Evolutionary conservation across 306 rosid genomes (phyloP).

Genomic region (Pachyrhizus erosus): DNA sequence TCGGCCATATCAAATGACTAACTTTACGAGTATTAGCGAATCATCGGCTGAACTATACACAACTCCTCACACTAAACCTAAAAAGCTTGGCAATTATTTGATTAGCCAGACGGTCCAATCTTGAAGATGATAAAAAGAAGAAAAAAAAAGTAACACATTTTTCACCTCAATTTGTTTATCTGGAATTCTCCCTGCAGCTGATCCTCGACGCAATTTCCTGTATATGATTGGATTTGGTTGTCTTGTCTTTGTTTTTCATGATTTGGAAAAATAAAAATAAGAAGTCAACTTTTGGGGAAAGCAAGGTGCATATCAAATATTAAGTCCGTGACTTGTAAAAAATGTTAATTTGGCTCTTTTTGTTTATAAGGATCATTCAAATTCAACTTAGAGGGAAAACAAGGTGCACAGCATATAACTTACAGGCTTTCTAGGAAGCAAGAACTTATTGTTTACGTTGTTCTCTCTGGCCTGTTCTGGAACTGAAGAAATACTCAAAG

Average conservation of each 20-base stretch:
- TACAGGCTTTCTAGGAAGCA: constrained; percentile 41
- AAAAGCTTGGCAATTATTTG: too few relatives aligned
- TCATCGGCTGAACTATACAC: too few relatives aligned
- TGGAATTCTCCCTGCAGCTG: constrained; percentile 12
- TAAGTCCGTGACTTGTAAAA: too few relatives aligned
- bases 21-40: too few relatives aligned
- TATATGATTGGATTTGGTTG: constrained; percentile 30
- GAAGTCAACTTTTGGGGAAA: background rate
- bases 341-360: too few relatives aligned
- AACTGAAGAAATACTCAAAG: constrained; percentile 12
- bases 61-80: too few relatives aligned
- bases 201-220: constrained; percentile 36
- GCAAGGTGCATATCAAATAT: background rate
- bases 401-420: background rate
- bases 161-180: constrained; percentile 28
- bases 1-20: too few relatives aligned
- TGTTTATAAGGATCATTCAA: background rate
- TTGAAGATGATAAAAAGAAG: too few relatives aligned
- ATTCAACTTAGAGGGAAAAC: constrained; percentile 11
- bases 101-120: too few relatives aligned
- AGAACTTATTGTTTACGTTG: constrained; percentile 18
- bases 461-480: constrained; percentile 29
- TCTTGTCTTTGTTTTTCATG: constrained; percentile 12
- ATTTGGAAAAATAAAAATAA: background rate
- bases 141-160: too few relatives aligned